A percentile compares a stretch with the other conserved stretches of the same genome.
These are phyloP conservation scores for Boletus nobilissimus DNA, from an alignment of 1,284 basidiomycete genomes.

Conservation along the genomic window DNA sequence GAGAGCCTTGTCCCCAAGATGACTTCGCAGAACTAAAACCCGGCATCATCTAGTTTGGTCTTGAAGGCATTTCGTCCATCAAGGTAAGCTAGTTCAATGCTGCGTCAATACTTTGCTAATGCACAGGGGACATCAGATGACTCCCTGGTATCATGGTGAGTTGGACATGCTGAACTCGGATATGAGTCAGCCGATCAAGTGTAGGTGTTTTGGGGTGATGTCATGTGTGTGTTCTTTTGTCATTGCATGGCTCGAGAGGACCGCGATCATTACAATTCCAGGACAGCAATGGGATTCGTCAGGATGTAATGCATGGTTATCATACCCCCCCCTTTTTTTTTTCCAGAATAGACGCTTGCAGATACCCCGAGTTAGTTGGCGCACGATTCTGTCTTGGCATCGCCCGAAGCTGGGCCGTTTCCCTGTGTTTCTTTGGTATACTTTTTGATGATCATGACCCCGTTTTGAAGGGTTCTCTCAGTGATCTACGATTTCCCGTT, in stretches of 20 bases:
- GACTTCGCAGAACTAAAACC: neutral
- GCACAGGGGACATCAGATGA: conserved; percentile 30
- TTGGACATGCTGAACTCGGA: neutral
- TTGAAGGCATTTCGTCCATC: conserved; percentile 64
- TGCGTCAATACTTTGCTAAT: conserved; percentile 19
- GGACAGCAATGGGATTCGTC: conserved; percentile 74
- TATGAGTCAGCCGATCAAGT: conserved; percentile 1
- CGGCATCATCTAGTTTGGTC: conserved; percentile 50
- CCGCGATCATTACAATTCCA: conserved; percentile 38
- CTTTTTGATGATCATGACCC: neutral
- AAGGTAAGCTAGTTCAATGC: conserved; percentile 43
- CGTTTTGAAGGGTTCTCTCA: conserved; percentile 23
- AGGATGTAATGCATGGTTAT: conserved; percentile 56
- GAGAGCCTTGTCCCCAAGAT: neutral
- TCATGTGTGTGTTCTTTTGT: conserved; percentile 53
- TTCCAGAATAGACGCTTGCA: conserved; percentile 37
- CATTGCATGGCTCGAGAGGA: neutral
- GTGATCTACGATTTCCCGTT: conserved; percentile 61
- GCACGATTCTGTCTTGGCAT: conserved; percentile 69
- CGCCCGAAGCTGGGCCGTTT: conserved; percentile 75
- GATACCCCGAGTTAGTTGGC: conserved; percentile 70
- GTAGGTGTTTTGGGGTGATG: conserved; percentile 59
- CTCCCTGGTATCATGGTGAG: conserved; percentile 59
- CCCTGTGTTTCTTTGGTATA: conserved; percentile 62
- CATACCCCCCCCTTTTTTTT: neutral